Evolutionary conservation across 129 eudicot species (phyloP).

Genomic region (Solidago caesia): DNA sequence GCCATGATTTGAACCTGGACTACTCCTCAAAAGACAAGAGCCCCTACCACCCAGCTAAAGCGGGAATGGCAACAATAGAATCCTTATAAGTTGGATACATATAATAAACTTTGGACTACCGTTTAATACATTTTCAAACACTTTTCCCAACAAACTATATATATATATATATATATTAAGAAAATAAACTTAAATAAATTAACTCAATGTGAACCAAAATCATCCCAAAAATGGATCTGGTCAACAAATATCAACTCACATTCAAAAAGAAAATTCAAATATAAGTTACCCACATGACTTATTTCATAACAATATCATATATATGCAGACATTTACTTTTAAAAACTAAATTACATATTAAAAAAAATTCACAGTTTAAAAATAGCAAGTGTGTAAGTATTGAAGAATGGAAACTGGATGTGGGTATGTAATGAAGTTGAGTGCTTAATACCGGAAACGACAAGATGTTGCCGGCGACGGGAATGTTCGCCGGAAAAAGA

Average conservation of each 20-base stretch:
- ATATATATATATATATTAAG: too few species aligned
- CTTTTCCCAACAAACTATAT: too few species aligned
- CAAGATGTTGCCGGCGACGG: conserved; percentile 10
- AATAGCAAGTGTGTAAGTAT: conserved; percentile 2
- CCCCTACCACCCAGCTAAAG: too few species aligned
- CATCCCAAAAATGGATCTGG: conserved; percentile 18
- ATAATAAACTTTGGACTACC: too few species aligned
- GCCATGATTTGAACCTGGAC: too few species aligned
- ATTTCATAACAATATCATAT: not conserved
- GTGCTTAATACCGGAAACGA: conserved; percentile 15
- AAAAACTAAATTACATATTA: not conserved
- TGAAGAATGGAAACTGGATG: not conserved
- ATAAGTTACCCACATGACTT: not conserved
- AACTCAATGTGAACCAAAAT: conserved; percentile 12
- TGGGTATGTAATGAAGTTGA: not conserved
- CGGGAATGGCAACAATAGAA: too few species aligned
- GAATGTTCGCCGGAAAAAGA: conserved; percentile 8
- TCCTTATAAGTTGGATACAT: too few species aligned
- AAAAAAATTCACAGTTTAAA: not conserved
- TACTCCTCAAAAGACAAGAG: too few species aligned
- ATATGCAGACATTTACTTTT: not conserved
- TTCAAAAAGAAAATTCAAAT: conserved; percentile 13
- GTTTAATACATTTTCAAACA: too few species aligned
- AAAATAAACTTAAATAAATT: not conserved
- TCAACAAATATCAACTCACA: conserved; percentile 11